Evolutionary conservation across 1,139 yeast species (phyloP).

Genomic region (Wickerhamomyces sp.): DNA sequence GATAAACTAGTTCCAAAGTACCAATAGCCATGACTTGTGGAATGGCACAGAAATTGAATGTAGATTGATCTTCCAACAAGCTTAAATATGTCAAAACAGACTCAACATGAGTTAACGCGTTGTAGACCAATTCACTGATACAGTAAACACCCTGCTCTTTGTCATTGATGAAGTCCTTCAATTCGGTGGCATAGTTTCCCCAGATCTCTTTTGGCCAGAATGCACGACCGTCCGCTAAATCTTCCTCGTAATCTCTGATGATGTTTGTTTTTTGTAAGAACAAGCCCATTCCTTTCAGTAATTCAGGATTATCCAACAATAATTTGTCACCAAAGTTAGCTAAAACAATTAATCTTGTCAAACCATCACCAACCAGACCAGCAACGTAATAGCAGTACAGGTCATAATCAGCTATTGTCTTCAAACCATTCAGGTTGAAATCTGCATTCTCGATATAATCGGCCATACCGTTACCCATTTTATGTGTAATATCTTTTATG

Average conservation of each 20-base stretch:
- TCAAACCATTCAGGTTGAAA: slow-evolving; percentile 75
- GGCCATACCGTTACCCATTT: slow-evolving; percentile 99
- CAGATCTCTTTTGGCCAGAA: slow-evolving; percentile 97
- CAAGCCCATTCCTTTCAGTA: slow-evolving; percentile 87
- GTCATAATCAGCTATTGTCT: slow-evolving; percentile 76
- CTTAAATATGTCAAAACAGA: slow-evolving; percentile 77
- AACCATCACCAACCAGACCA: slow-evolving; percentile 95
- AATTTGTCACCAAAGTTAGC: slow-evolving; percentile 59
- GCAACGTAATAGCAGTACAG: slow-evolving; percentile 96
- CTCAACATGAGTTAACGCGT: slow-evolving; percentile 72
- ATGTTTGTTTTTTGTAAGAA: slow-evolving; percentile 94
- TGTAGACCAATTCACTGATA: slow-evolving; percentile 74
- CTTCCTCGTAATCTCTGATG: slow-evolving; percentile 93
- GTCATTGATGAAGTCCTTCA: slow-evolving; percentile 54
- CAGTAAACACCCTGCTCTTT: slow-evolving; percentile 61
- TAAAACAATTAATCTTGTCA: slow-evolving; percentile 71
- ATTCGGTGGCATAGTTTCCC: slow-evolving; percentile 67
- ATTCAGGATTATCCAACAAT: slow-evolving; percentile 46
- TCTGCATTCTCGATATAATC: slow-evolving; percentile 78
- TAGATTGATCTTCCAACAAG: slow-evolving; percentile 72
- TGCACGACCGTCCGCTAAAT: slow-evolving; percentile 83
- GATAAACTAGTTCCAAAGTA: slow-evolving; percentile 79
- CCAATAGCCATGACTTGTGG: slow-evolving; percentile 99
- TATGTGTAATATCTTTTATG: slow-evolving; percentile 65
- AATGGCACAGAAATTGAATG: slow-evolving; percentile 90